Evolutionary conservation across 148 eudicot species (phyloP).

Genomic region (Salicornia ramosissima): DNA sequence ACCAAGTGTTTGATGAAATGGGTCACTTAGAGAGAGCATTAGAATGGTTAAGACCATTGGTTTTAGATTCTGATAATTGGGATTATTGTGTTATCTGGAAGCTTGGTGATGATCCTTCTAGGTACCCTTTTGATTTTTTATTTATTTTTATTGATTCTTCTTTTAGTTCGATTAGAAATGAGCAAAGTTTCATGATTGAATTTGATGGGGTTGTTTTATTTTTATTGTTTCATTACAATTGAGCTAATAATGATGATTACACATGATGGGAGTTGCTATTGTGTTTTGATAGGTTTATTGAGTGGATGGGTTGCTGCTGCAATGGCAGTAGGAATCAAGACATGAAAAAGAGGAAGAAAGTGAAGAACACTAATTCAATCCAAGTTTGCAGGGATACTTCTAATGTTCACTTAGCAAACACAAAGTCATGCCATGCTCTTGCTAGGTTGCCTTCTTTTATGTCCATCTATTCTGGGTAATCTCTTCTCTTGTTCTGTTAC

Average conservation of each 20-base stretch:
- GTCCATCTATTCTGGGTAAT: conserved; percentile 70
- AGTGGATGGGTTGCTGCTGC: conserved; percentile 74
- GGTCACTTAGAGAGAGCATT: conserved; percentile 44
- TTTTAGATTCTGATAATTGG: conserved; percentile 47
- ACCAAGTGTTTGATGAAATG: conserved; percentile 40
- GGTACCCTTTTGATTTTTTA: conserved; percentile 30
- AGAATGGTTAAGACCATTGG: conserved; percentile 48
- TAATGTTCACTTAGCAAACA: conserved; percentile 40
- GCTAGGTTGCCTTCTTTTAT: conserved; percentile 47
- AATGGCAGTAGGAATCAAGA: conserved; percentile 44
- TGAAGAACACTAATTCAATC: conserved; percentile 10
- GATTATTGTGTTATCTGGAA: conserved; percentile 83
- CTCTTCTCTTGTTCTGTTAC: conserved; percentile 7
- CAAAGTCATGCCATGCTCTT: conserved; percentile 55
- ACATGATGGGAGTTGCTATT: background rate
- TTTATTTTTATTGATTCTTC: background rate
- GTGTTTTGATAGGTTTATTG: conserved; percentile 49
- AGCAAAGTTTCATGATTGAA: background rate
- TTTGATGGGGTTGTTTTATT: conserved; percentile 3
- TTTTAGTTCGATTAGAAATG: background rate
- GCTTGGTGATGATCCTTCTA: conserved; percentile 69
- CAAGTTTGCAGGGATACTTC: conserved; percentile 49
- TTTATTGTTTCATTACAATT: background rate
- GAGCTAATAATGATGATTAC: background rate
- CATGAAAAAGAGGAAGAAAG: conserved; percentile 19